Evolutionary conservation across 2,329 filamentous ascomycete species (phyloP).

Genomic region (Sordariomycetes sp.): DNA sequence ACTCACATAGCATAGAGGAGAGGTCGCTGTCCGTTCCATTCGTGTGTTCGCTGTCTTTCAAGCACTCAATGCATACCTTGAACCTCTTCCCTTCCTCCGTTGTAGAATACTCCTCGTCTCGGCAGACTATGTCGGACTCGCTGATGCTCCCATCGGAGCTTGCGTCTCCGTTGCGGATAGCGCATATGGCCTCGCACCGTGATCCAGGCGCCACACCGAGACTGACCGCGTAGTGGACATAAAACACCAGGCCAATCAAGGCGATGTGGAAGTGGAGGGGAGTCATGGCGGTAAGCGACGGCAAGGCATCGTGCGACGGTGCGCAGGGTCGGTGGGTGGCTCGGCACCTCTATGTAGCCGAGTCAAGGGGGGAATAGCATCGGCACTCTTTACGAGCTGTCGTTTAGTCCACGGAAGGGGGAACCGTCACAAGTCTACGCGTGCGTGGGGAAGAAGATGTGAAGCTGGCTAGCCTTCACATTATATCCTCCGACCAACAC

Average conservation of each 20-base stretch:
- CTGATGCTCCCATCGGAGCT: slow-evolving; percentile 22
- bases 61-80: slow-evolving; percentile 29
- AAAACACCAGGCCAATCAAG: not conserved
- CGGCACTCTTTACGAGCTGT: not conserved
- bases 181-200: slow-evolving; percentile 30
- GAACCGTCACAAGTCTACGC: too few relatives aligned
- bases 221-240: slow-evolving; percentile 8
- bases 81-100: slow-evolving; percentile 27
- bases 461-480: too few relatives aligned
- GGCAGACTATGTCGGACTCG: slow-evolving; percentile 30
- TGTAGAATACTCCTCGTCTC: slow-evolving; percentile 23
- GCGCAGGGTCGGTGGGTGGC: not conserved
- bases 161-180: slow-evolving; percentile 13
- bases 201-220: slow-evolving; percentile 37
- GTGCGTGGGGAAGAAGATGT: too few relatives aligned
- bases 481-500: too few relatives aligned
- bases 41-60: slow-evolving; percentile 27
- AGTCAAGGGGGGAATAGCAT: not conserved
- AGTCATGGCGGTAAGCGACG: not conserved
- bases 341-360: not conserved
- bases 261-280: not conserved
- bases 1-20: slow-evolving; percentile 25
- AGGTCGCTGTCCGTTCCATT: slow-evolving; percentile 25
- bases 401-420: too few relatives aligned
- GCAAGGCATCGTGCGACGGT: not conserved